Percentiles rank a stretch among this genome's conserved stretches.
Conservation (phyloP, 768 basidiomycete species). For the Boletus insuetus region DNA sequence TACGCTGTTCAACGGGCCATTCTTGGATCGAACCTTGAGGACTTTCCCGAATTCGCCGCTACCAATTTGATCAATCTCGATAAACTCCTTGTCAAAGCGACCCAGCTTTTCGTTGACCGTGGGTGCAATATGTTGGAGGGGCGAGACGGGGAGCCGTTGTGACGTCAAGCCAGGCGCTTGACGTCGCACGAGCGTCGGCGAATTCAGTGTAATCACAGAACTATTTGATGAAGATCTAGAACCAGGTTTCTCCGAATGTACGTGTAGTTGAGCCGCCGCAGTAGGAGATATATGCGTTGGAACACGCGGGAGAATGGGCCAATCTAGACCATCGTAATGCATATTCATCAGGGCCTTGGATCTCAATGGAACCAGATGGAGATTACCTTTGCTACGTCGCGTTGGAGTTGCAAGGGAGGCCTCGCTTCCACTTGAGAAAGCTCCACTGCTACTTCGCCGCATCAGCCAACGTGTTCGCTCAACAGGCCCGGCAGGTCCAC, state of each 20-base stretch:
- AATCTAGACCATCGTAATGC: constrained; percentile 38
- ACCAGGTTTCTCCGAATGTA: constrained; percentile 46
- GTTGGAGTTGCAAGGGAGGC: constrained; percentile 63
- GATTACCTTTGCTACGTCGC: constrained; percentile 46
- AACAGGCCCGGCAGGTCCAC: constrained; percentile 31
- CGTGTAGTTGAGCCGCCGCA: constrained; percentile 35
- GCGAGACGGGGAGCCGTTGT: constrained; percentile 23
- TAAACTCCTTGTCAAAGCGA: constrained; percentile 78
- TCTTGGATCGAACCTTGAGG: constrained; percentile 76
- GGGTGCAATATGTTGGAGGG: constrained; percentile 25
- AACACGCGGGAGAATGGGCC: constrained; percentile 51
- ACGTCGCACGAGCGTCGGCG: constrained; percentile 43
- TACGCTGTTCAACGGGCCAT: constrained; percentile 46
- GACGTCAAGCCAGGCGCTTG: constrained; percentile 24
- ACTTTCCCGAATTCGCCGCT: constrained; percentile 94
- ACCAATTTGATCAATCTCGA: constrained; percentile 77
- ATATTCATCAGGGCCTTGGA: background rate
- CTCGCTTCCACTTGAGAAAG: constrained; percentile 76
- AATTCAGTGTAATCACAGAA: constrained; percentile 44
- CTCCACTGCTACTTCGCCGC: constrained; percentile 78
- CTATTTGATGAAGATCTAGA: constrained; percentile 58
- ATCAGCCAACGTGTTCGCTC: constrained; percentile 59
- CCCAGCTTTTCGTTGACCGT: constrained; percentile 53
- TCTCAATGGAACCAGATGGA: constrained; percentile 38
- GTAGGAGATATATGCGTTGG: constrained; percentile 49